A percentile compares a stretch with the other conserved stretches of the same genome.
These are phyloP conservation scores for Lichina pygmaea DNA, from an alignment of 495 filamentous ascomycete genomes.

Conservation along the genomic window DNA sequence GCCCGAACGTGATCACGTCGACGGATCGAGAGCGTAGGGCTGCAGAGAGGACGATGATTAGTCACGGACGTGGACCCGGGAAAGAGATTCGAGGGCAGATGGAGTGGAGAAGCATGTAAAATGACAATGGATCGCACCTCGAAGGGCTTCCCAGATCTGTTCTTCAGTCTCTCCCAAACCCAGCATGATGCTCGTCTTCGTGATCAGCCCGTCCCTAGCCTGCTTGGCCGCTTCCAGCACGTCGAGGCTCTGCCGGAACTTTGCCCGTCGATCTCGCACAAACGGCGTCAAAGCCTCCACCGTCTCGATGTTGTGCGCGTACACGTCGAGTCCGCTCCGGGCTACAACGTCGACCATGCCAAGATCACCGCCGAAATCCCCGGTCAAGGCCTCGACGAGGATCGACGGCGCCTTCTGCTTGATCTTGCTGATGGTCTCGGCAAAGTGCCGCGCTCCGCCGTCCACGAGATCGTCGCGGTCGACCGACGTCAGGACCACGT, in stretches of 20 bases:
- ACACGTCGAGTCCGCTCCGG: slow-evolving; percentile 73
- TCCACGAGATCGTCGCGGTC: slow-evolving; percentile 81
- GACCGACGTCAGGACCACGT: slow-evolving; percentile 81
- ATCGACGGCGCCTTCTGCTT: slow-evolving; percentile 69
- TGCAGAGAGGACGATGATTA: slow-evolving; percentile 2
- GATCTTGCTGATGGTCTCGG: slow-evolving; percentile 82
- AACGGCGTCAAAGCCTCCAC: slow-evolving; percentile 71
- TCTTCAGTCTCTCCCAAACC: slow-evolving; percentile 79
- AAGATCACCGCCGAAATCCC: slow-evolving; percentile 61
- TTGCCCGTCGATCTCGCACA: slow-evolving; percentile 74
- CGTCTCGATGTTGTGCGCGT: slow-evolving; percentile 93
- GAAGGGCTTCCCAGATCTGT: slow-evolving; percentile 59
- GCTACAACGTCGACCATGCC: slow-evolving; percentile 68
- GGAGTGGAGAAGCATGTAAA: neutral
- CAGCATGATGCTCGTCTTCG: slow-evolving; percentile 94
- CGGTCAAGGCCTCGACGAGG: slow-evolving; percentile 85
- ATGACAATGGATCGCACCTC: slow-evolving; percentile 17
- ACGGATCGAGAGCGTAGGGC: slow-evolving; percentile 14
- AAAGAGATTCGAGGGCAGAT: neutral
- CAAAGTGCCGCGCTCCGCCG: slow-evolving; percentile 72
- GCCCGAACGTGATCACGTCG: slow-evolving; percentile 91
- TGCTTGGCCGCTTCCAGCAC: slow-evolving; percentile 67
- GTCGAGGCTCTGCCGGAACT: slow-evolving; percentile 57
- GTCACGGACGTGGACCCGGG: neutral
- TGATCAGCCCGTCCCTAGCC: slow-evolving; percentile 49